Evolutionary conservation across 352 stramenopile species (phyloP), one percentile per base, ranked within the genome.

Genomic region (Phytophthora chlamydospora): DNA sequence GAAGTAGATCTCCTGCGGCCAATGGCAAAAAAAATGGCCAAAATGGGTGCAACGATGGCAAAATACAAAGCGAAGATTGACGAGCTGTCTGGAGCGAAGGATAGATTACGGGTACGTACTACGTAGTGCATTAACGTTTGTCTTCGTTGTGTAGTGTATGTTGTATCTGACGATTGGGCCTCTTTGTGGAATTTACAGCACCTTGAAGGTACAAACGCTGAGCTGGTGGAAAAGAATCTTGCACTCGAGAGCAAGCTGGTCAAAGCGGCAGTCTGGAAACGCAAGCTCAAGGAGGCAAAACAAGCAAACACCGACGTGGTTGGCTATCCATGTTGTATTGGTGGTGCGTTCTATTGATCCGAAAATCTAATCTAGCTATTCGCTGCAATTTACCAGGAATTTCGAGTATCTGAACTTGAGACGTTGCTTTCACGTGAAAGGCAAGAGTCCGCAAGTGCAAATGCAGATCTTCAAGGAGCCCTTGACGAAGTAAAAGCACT

Each of bases 61-160:
- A 94, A 88, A 56, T 94, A 91, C 65, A 87, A 89, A 54, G 62
- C 55, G 1, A 91, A 90, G 36, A 74, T 94, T 19, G 85, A 94
- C 33, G 73, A 85, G 10, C 47, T 94, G 6, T 55, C 67, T 11
- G 68, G 62, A 9, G 65, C 75, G 2, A 88, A 88, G 33, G 79
- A 89, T 19, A 78, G 62, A 32, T 51, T 91, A 31, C 75, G 67
- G 62, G 84, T 89, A 55, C 11, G 54, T 46, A 14, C 31, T 9
- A 29, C 4, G 24, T 29, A 6, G 2, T 29, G 24, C 1, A 24
- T 66, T 21, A 33, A 8, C 6, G 14, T 14, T 56, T 10, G 14
- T 32, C 10, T 14, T 35, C 14, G 19, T 19, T 24, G 2, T 53
- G 43, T 7, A 19, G 33, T 17, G n/a, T 7, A 31, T 16, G 19